Percentiles rank a stretch among this genome's conserved stretches.
These are phyloP conservation scores for Septoria linicola DNA, from an alignment of 2,329 filamentous ascomycete species.

Conservation along the genomic window DNA sequence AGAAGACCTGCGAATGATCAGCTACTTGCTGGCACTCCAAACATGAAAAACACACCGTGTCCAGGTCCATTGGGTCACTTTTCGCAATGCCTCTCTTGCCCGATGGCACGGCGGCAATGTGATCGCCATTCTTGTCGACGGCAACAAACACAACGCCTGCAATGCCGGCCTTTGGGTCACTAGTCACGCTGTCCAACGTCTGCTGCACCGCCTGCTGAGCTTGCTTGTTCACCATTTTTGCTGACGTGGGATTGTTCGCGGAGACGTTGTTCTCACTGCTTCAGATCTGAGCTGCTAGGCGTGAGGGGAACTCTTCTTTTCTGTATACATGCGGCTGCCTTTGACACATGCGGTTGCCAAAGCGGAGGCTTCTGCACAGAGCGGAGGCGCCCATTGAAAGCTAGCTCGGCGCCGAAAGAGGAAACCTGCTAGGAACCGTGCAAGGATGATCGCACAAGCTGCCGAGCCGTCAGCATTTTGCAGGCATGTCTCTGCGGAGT, in stretches of 20 bases:
- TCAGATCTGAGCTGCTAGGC: not conserved
- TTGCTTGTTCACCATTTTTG: slow-evolving; percentile 30
- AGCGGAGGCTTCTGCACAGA: not conserved
- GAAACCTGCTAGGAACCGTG: not conserved
- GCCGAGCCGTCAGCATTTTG: slow-evolving; percentile 1
- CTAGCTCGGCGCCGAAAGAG: slow-evolving; percentile 14
- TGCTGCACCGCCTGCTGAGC: slow-evolving; percentile 40
- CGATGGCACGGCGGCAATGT: slow-evolving; percentile 44
- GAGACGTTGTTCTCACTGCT: not conserved
- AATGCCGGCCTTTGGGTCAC: slow-evolving; percentile 36
- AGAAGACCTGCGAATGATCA: slow-evolving; percentile 48
- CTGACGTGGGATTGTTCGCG: not conserved
- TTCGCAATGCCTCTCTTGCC: slow-evolving; percentile 43
- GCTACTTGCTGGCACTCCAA: not conserved
- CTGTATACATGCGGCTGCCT: slow-evolving; percentile 10
- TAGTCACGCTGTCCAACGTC: slow-evolving; percentile 38
- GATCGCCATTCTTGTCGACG: slow-evolving; percentile 46
- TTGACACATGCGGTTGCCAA: slow-evolving; percentile 5
- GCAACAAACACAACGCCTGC: slow-evolving; percentile 49
- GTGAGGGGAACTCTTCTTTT: not conserved
- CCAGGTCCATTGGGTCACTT: slow-evolving; percentile 56
- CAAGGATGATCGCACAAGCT: slow-evolving; percentile 9
- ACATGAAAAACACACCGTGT: slow-evolving; percentile 42
- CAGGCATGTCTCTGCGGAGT: slow-evolving; percentile 9
- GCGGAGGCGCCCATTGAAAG: slow-evolving; percentile 15